These are phyloP conservation scores for Serendipita indica DNA, from an alignment of 768 basidiomycete genomes.

Conservation along the genomic window DNA sequence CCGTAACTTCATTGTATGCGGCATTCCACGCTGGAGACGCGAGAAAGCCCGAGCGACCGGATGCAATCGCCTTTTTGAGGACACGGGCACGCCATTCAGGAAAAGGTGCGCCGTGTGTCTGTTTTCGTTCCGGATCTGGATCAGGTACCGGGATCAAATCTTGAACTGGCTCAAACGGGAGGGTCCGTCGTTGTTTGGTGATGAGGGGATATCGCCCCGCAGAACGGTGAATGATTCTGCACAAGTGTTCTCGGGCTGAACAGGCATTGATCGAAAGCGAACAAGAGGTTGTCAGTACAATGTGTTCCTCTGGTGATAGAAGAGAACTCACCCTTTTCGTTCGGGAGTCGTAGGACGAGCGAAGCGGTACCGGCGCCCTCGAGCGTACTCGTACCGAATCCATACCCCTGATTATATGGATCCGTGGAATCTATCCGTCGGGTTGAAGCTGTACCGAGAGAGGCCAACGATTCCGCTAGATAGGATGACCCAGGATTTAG, in stretches of 20 bases:
- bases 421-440: slow-evolving; percentile 2
- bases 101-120: neutral
- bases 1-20: neutral
- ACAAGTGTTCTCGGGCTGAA: slow-evolving; percentile 6
- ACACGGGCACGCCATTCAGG: slow-evolving; percentile 5
- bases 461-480: slow-evolving; percentile 6
- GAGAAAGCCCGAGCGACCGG: neutral
- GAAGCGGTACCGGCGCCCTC: slow-evolving; percentile 3
- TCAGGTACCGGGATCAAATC: neutral
- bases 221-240: slow-evolving; percentile 6
- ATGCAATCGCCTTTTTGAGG: neutral
- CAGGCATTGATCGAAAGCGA: neutral
- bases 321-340: neutral
- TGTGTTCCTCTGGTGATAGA: neutral
- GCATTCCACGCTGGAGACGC: slow-evolving; percentile 1
- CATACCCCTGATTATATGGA: slow-evolving; percentile 2
- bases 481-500: neutral
- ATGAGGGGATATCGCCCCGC: neutral
- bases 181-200: neutral
- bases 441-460: slow-evolving; percentile 1
- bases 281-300: neutral
- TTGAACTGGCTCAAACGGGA: slow-evolving; percentile 1
- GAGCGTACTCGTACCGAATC: slow-evolving; percentile 6
- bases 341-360: slow-evolving; percentile 7
- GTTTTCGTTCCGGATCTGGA: neutral